Base-by-base conservation (phyloP, 441 rosid genomes). In the Gossypium schwendimanii region DNA sequence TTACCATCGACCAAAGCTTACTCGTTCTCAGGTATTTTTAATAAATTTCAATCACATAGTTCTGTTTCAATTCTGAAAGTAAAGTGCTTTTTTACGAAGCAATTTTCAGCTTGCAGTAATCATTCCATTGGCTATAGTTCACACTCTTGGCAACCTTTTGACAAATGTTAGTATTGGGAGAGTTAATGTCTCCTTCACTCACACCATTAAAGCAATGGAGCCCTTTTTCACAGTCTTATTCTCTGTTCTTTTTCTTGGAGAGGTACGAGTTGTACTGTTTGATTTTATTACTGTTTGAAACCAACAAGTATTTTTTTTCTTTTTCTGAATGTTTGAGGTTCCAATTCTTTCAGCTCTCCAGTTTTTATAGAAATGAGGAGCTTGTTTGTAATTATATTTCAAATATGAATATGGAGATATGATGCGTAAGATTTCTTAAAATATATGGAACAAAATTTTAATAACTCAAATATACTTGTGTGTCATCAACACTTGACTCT, bases 181-280 rank as follows among this genome's bases (percentile, higher is more conserved):
- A 69, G 90, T 89, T 2, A 83, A 86, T 50, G 85, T 89, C 50
- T 89, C 94, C 10, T 87, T 89, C 81, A 89, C 91, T 11, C 90
- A 89, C 80, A 89, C 93, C 31, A 80, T 89, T 79, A 89, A 87
- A 84, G 85, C 91, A 21, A 81, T 89, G 91, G 94, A 89, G 76
- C 91, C 89, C 71, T 84, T 89, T 79, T 89, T 86, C 84, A 82
- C 90, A 1, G 91, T 87, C 76, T 73, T 85, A 70, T 77, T 89
- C 28, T 84, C 89, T 63, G 65, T 82, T 53, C 76, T 84, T 69
- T 76, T 89, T 61, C 82, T 89, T 55, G 82, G 84, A 41, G 90
- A 86, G 87, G 93, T 89, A 79, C 24, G 52, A 59, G 8, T 57
- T 44, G 0, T 5, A 28, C 20, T 26, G 11, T 8, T 2, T 18